These are phyloP conservation scores for Gnetum montanum DNA, from an alignment of 75 land plant genomes.

Conservation along the genomic window DNA sequence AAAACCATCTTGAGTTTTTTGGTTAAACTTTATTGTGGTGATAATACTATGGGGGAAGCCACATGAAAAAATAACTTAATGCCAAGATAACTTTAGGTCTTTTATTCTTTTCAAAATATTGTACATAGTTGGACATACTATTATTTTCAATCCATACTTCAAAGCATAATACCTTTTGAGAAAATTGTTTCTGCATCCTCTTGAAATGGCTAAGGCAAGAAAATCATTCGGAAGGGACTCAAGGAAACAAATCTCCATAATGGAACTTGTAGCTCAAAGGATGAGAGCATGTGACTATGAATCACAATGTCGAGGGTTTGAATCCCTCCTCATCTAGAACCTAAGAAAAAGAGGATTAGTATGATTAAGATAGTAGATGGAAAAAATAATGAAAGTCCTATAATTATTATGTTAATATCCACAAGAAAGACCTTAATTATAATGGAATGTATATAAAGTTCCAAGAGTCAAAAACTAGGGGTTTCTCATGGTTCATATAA, in stretches of 20 bases:
- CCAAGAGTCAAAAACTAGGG: too few relatives aligned
- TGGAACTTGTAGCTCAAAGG: background rate
- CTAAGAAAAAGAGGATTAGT: background rate
- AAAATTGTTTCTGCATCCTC: background rate
- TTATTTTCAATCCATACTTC: background rate
- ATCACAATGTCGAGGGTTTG: background rate
- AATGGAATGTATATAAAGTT: too few relatives aligned
- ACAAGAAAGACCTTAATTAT: too few relatives aligned
- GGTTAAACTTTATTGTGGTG: background rate
- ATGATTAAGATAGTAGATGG: background rate
- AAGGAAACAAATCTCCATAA: background rate
- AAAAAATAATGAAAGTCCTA: too few relatives aligned
- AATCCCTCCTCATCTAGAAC: background rate
- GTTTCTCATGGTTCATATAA: too few relatives aligned
- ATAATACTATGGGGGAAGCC: background rate
- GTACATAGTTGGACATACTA: background rate
- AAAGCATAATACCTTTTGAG: background rate
- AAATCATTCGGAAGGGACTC: background rate
- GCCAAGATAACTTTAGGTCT: too few relatives aligned
- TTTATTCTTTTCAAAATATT: background rate
- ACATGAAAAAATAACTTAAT: too few relatives aligned
- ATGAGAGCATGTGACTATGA: background rate
- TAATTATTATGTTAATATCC: too few relatives aligned
- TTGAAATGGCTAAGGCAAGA: background rate
- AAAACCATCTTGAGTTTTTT: background rate